These are phyloP conservation scores for Tuber melanosporum DNA, from an alignment of 495 filamentous ascomycete genomes.

Conservation along the genomic window DNA sequence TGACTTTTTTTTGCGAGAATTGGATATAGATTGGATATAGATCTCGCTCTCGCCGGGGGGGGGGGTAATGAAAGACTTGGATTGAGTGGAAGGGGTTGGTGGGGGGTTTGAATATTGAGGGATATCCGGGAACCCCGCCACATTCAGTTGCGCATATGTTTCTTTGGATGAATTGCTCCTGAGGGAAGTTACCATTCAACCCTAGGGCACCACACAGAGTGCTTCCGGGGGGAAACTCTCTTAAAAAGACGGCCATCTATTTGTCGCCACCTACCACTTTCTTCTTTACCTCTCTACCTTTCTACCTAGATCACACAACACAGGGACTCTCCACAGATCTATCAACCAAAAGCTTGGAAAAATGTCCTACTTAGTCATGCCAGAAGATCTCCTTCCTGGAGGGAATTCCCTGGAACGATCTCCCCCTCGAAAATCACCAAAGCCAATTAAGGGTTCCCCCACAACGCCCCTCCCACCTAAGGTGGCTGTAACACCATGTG, in stretches of 20 bases:
- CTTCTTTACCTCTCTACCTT: not conserved
- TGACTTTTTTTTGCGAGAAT: not conserved
- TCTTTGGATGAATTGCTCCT: not conserved
- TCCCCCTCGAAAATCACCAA: not conserved
- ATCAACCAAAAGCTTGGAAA: not conserved
- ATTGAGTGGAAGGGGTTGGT: not conserved
- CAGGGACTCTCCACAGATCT: not conserved
- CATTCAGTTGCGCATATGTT: not conserved
- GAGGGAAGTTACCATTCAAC: not conserved
- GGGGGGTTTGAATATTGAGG: not conserved
- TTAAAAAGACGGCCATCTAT: not conserved
- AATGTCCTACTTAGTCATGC: not conserved
- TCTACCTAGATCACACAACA: not conserved
- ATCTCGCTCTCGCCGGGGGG: not conserved
- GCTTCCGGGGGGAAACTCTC: not conserved
- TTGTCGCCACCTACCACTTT: not conserved
- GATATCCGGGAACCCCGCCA: not conserved
- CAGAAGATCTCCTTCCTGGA: not conserved
- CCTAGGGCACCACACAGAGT: not conserved
- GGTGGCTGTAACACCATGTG: not conserved
- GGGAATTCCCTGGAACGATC: not conserved
- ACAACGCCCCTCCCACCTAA: not conserved
- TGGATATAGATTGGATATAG: not conserved
- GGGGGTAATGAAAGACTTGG: not conserved
- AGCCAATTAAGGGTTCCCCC: not conserved